Conservation (phyloP, 129 eudicot genomes). For the carrot (Daucus carota) region DNA sequence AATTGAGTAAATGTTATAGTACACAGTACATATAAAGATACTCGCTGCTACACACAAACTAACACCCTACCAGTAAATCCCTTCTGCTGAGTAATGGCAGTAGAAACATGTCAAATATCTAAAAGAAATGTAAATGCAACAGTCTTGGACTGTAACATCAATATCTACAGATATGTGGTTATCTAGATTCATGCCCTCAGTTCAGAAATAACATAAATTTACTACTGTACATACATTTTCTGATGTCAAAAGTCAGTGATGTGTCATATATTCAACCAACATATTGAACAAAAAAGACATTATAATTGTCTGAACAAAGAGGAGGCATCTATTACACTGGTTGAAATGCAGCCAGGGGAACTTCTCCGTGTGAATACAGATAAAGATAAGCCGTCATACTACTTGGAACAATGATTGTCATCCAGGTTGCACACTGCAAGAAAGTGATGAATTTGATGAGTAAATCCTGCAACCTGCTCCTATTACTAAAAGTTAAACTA, state of each 20-base stretch:
- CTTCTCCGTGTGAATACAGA: slow-evolving; percentile 98
- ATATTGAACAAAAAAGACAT: slow-evolving; percentile 6
- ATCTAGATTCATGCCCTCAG: not conserved
- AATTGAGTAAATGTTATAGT: slow-evolving; percentile 8
- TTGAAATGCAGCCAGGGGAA: slow-evolving; percentile 94
- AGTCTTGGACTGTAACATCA: not conserved
- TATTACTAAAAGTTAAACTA: not conserved
- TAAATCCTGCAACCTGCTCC: slow-evolving; percentile 3
- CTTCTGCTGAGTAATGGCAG: not conserved
- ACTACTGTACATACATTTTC: not conserved
- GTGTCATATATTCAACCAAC: not conserved
- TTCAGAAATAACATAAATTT: not conserved
- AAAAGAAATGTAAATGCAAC: not conserved
- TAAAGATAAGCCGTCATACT: slow-evolving; percentile 98
- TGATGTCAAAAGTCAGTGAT: not conserved
- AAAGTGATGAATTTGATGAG: slow-evolving; percentile 15
- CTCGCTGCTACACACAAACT: not conserved
- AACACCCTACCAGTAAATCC: too few species aligned
- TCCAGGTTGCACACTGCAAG: slow-evolving; percentile 96
- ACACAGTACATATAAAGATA: not conserved
- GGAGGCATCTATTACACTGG: slow-evolving; percentile 99
- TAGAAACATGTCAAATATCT: not conserved
- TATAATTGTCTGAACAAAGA: slow-evolving; percentile 20
- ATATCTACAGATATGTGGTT: not conserved
- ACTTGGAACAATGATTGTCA: slow-evolving; percentile 95